Evolutionary conservation across 805 yeast species (phyloP), one percentile per base, ranked within the genome.

Genomic region (Sugiyamaella lignohabitans): DNA sequence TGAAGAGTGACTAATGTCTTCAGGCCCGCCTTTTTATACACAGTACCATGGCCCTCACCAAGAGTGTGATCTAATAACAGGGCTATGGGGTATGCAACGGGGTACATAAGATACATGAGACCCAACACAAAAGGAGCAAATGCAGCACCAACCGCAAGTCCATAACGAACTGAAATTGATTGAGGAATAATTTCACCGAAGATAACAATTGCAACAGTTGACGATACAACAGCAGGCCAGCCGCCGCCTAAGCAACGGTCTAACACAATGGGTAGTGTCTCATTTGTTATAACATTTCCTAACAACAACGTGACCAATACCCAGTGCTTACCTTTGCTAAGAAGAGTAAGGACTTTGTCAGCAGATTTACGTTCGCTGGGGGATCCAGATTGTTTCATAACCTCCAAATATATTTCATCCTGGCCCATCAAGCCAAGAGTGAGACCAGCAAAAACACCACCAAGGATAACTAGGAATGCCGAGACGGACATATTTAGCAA

Each of bases 391-490:
- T 84, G 79, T 46, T 88, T 81, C 51, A 91, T 83, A 10, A 91
- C 98, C 65, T 87, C 91, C 51, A 91, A 72, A 59, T 89, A 87
- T 20, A 91, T 91, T 65, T 91, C 98, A 64, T 91, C 98, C 65
- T 91, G 98, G 55, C 98, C 98, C 98, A 91, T 91, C 8, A 91
- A 74, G 2, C 93, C 98, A 42, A 91, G 71, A n/a, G 98, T 93
- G 38, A 91, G 72, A 8, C 70, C 70, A 6, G 70, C 70, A 48
- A 66, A 66, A 3, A 63, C 65, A 27, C 70, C 70, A 19, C 70
- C 70, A 2, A 66, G 56, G 20, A 66, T 51, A 3, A 66, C 70
- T 10, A 66, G 59, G 4, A 57, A 23, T 1, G 49, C 61, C 17
- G 66, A 62, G 10, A 71, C 46, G 18, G 53, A 36, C 52, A 65